A percentile compares a stretch with the other conserved stretches of the same genome.
These are phyloP conservation scores for Dactylorhiza incarnata DNA, from an alignment of 106 monocot genomes.

Conservation along the genomic window DNA sequence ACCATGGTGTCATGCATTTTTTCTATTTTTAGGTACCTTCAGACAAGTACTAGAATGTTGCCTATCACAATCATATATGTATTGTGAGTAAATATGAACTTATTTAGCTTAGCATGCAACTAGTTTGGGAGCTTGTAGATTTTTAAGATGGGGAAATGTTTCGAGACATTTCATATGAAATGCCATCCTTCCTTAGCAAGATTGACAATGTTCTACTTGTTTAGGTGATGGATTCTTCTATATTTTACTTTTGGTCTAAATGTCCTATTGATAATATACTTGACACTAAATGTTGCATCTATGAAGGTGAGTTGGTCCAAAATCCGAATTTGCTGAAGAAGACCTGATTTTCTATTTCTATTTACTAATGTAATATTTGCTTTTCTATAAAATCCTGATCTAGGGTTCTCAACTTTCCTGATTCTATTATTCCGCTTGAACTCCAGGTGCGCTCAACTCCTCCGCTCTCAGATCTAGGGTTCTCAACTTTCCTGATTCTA, in stretches of 20 bases:
- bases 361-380: neutral
- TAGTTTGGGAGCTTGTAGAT: too few relatives aligned
- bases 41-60: too few relatives aligned
- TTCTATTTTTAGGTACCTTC: too few relatives aligned
- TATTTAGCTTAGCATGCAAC: too few relatives aligned
- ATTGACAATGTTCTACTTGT: neutral
- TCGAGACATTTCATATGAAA: neutral
- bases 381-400: neutral
- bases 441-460: too few relatives aligned
- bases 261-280: constrained; percentile 83
- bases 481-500: too few relatives aligned
- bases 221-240: constrained; percentile 67
- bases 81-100: too few relatives aligned
- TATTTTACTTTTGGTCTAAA: constrained; percentile 91
- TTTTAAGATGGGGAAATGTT: neutral
- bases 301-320: constrained; percentile 47
- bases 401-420: too few relatives aligned
- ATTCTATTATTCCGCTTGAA: too few relatives aligned
- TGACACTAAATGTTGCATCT: constrained; percentile 76
- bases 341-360: neutral
- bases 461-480: too few relatives aligned
- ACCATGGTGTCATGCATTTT: too few relatives aligned
- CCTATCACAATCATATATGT: too few relatives aligned
- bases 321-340: neutral
- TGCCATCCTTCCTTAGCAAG: neutral